A percentile compares a stretch with the other conserved stretches of the same genome.
These are phyloP conservation scores for Fusarium pilosicola DNA, from an alignment of 2,329 filamentous ascomycete genomes.

Conservation along the genomic window DNA sequence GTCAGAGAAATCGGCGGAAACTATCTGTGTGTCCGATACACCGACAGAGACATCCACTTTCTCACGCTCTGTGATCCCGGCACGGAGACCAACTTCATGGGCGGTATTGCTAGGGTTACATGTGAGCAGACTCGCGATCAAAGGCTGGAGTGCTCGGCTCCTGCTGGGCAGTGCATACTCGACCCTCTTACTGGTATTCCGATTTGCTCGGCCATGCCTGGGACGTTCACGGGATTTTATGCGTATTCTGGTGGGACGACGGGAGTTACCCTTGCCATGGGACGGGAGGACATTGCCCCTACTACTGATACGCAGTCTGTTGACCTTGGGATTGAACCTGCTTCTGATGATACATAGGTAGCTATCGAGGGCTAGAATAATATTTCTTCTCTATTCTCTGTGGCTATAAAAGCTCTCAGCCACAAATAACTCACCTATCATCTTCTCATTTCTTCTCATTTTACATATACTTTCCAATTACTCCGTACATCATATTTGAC, in stretches of 20 bases:
- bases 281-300: background rate
- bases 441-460: background rate
- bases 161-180: background rate
- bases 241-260: accelerated
- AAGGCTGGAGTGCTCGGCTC: background rate
- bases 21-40: background rate
- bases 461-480: background rate
- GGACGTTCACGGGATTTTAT: background rate
- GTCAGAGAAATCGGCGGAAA: background rate
- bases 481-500: background rate
- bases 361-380: background rate
- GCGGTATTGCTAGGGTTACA: background rate
- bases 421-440: background rate
- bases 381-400: background rate
- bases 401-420: accelerated
- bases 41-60: background rate
- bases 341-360: background rate
- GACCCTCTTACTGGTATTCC: background rate
- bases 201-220: background rate
- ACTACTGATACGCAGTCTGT: background rate
- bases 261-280: background rate
- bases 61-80: background rate
- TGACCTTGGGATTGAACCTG: background rate
- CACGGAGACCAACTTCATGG: background rate
- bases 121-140: background rate